Evolutionary conservation across 345 rosid genomes (phyloP).

Genomic region (Pseudoturritis turrita): DNA sequence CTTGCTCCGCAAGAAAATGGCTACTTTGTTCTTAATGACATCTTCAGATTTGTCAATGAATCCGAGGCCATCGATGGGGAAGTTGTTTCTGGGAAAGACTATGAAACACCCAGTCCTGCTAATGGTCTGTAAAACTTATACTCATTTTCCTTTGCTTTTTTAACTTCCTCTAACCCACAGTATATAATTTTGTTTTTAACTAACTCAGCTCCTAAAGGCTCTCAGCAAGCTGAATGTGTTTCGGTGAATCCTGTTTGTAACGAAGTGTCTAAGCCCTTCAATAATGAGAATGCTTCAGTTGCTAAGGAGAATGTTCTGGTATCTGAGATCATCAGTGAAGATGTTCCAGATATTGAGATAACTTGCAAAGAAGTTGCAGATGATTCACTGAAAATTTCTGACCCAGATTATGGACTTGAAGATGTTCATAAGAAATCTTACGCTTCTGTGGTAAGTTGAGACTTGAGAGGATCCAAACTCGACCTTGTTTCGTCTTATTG

Average conservation of each 20-base stretch:
- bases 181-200: neutral
- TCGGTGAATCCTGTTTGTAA: neutral
- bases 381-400: constrained; percentile 34
- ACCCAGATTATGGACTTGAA: constrained; percentile 25
- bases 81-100: neutral
- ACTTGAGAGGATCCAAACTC: neutral
- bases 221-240: neutral
- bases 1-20: constrained; percentile 85
- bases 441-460: constrained; percentile 23
- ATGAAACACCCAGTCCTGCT: neutral
- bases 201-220: neutral
- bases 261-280: constrained; percentile 33
- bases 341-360: neutral
- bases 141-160: neutral
- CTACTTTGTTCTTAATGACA: constrained; percentile 77
- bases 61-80: neutral
- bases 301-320: neutral
- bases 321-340: neutral
- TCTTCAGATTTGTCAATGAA: constrained; percentile 29
- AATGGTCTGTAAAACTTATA: neutral
- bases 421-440: constrained; percentile 24
- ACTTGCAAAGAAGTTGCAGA: constrained; percentile 33
- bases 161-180: neutral
- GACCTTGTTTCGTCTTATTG: neutral
- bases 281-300: neutral